Base-by-base conservation (phyloP, 148 eudicot species). In the Salicornia ramosissima region DNA sequence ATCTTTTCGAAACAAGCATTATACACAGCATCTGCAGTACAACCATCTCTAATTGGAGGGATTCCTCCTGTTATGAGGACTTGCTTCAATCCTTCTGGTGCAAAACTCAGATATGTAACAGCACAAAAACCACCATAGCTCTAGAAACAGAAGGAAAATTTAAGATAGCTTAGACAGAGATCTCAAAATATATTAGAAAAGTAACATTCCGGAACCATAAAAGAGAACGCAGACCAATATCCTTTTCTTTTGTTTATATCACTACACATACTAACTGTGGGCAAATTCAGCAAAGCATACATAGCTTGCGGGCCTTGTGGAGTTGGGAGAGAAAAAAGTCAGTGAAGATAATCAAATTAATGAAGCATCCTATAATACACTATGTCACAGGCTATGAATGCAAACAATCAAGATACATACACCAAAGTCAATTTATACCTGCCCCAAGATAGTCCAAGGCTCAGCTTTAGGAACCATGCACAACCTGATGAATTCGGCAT, bases 51-150 rank as follows among this genome's bases (percentile, higher is more conserved):
- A 51, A 94, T 68, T 29, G 97, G 96, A 65, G 98, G 98, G 45
- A 85, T 85, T 68, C 98, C 98, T 34, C 97, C 98, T 47, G 98
- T 94, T 65, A 94, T 61, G 72, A 88, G 92, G 74, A 87, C 98
- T 86, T 90, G 89, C 77, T 75, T 83, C 55, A 94, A 78, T 65
- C 98, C 98, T 84, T 90, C 80, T 26, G 98, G 97, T 70, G 98
- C 98, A 78, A 87, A 90, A 82, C 98, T 94, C 67, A 94, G 78
- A 78, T 94, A 94, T 43, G 98, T 88, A 57, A 90, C 85, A 47
- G 89, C 96, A 84, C 96, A 88, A 74, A 94, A 94, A 58, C 98
- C 98, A 49, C 98, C 98, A 73, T 74, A 94, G 81, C 98, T 94
- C 98, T 94, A 74, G 43, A 70, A 55, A 68, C 15, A 62, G 28